Evolutionary conservation across 805 yeast genomes (phyloP), one percentile per base, ranked within the genome.

Genomic region (Candida qinlingensis): DNA sequence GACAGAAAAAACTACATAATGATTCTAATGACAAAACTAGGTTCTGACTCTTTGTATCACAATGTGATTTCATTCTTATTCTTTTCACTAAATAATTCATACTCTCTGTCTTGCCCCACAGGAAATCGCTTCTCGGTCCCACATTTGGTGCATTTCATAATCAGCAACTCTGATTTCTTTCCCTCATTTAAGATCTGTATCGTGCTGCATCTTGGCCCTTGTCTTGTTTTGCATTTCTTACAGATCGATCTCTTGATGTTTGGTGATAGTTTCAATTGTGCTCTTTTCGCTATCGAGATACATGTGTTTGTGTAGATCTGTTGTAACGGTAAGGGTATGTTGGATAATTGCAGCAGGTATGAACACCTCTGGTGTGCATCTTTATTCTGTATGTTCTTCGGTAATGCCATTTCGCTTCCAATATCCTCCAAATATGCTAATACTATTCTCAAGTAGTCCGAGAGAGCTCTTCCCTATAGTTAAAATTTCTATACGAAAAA

Each of bases 201-300:
- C 1, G 74, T 72, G 13, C 69, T 44, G 0, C 82, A 84, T 0
- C 84, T 80, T 1, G 38, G 38, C 2, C 79, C 57, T 51, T 76
- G 66, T 8, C 76, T 51, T 7, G 80, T 62, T 41, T 75, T 66
- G 63, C 96, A 89, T 36, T 66, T 67, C 56, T 87, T 87, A 65
- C 96, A 89, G 12, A 83, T 60, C 0, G 76, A 71, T 54, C 96
- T 71, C 63, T 89, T 89, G 9, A 88, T 54, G 35, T 67, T 65
- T 0, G 91, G 90, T 37, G 85, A 33, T 11, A 47, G 25, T 31
- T 47, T 47, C 7, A 47, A 26, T 27, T 47, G 50, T 5, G 50
- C 25, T 58, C 83, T 85, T 60, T 84, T 83, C 7, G 87, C 31
- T 7, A 47, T 47, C 4, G 43, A 19, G 6, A 42, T 25, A 3